Percentiles rank a stretch among this genome's conserved stretches.
Evolutionary conservation across 257 asterid species (phyloP).

Genomic region (Plantago major): DNA sequence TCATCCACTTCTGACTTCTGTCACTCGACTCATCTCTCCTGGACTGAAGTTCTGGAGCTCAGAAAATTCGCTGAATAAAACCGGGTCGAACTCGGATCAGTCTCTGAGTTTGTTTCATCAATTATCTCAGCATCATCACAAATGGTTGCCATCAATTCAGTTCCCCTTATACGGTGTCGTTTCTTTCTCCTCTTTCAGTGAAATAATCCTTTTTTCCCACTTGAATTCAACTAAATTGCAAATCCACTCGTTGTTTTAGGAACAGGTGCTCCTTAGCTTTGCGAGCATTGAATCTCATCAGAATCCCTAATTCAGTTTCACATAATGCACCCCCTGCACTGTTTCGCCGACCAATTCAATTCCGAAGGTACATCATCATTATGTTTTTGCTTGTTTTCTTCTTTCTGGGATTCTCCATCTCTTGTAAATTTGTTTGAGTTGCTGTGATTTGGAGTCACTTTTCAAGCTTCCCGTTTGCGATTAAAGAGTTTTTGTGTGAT

Average conservation of each 20-base stretch:
- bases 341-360: slow-evolving; percentile 33
- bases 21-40: too few relatives aligned
- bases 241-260: slow-evolving; percentile 15
- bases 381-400: slow-evolving; percentile 17
- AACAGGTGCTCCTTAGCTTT: slow-evolving; percentile 45
- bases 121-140: neutral
- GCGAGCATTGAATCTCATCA: slow-evolving; percentile 39
- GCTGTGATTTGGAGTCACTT: neutral
- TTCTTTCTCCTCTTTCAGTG: neutral
- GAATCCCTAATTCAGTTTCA: slow-evolving; percentile 31
- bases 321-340: slow-evolving; percentile 20
- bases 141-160: slow-evolving; percentile 43
- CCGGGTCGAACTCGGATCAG: too few relatives aligned
- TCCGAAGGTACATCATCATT: slow-evolving; percentile 41
- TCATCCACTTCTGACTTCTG: too few relatives aligned
- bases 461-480: neutral
- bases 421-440: slow-evolving; percentile 1
- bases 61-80: too few relatives aligned
- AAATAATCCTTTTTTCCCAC: neutral
- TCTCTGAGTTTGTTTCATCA: too few relatives aligned
- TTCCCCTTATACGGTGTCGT: slow-evolving; percentile 42
- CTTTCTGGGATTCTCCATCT: neutral
- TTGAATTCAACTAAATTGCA: slow-evolving; percentile 18
- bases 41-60: too few relatives aligned
- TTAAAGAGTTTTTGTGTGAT: neutral